Evolutionary conservation across 257 asterid species (phyloP).

Genomic region (Nicotiana tabacum): DNA sequence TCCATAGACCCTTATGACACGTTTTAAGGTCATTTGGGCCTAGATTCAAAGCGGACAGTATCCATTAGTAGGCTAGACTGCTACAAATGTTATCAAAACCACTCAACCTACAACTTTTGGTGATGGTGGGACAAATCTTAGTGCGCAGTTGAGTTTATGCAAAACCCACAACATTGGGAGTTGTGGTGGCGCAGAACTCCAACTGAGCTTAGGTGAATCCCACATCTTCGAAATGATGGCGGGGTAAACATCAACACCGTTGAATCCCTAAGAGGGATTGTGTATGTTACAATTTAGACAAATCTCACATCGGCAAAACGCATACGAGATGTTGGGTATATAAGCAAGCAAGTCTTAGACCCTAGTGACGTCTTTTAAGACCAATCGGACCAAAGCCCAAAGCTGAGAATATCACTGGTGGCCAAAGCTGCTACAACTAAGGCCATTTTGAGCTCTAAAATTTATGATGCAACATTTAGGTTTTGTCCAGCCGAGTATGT

Average conservation of each 20-base stretch:
- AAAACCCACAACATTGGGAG: not conserved
- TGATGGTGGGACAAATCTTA: not conserved
- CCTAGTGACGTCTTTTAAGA: not conserved
- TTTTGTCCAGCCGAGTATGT: not conserved
- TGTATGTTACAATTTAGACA: not conserved
- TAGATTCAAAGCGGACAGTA: too few relatives aligned
- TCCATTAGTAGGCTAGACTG: not conserved
- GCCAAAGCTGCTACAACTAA: not conserved
- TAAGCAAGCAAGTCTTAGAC: not conserved
- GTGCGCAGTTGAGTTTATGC: not conserved
- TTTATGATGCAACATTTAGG: not conserved
- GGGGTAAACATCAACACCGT: not conserved
- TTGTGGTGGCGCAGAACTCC: not conserved
- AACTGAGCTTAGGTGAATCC: not conserved
- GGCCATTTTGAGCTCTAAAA: not conserved
- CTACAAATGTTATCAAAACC: not conserved
- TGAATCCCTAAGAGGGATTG: not conserved
- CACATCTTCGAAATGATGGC: not conserved
- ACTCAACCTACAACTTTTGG: not conserved
- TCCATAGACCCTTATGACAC: too few relatives aligned
- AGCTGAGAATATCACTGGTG: not conserved
- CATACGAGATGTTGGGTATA: not conserved
- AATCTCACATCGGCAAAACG: not conserved
- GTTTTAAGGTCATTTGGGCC: too few relatives aligned
- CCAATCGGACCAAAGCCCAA: not conserved